Percentiles rank a stretch among this genome's conserved stretches.
Evolutionary conservation across 768 basidiomycete species (phyloP).

Genomic region (Boletus speciosus): DNA sequence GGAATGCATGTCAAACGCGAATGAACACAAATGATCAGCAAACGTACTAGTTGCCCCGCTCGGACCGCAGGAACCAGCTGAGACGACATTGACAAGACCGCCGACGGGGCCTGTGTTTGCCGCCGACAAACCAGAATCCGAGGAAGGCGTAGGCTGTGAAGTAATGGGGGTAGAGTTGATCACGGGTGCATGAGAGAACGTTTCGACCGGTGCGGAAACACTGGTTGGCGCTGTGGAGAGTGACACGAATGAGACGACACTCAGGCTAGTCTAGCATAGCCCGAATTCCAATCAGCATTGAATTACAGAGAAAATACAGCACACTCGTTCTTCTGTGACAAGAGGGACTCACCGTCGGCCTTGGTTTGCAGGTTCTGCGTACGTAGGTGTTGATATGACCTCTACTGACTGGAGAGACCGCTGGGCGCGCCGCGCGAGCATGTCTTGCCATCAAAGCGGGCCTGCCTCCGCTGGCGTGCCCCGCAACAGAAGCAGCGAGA

Average conservation of each 20-base stretch:
- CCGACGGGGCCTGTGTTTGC: background rate
- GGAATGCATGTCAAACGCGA: constrained; percentile 5
- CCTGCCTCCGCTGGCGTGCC: background rate
- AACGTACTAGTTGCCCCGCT: constrained; percentile 47
- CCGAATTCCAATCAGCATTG: background rate
- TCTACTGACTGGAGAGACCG: background rate
- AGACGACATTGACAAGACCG: constrained; percentile 37
- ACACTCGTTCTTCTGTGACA: background rate
- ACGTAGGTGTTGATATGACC: background rate
- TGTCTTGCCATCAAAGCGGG: constrained; percentile 6
- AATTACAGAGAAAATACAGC: background rate
- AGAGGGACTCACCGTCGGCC: background rate
- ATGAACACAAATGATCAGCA: constrained; percentile 8
- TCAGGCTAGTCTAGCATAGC: background rate
- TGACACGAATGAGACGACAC: background rate
- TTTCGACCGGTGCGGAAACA: background rate
- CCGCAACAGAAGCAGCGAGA: background rate
- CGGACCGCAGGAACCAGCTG: constrained; percentile 39
- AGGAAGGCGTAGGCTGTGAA: background rate
- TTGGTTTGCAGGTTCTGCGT: background rate
- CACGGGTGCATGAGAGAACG: background rate
- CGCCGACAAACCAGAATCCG: background rate
- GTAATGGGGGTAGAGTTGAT: background rate
- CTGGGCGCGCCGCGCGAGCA: background rate
- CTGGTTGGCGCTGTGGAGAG: background rate